phyloP scores from a whole-genome alignment of 805 yeast genomes.

The Candida pini region DNA sequence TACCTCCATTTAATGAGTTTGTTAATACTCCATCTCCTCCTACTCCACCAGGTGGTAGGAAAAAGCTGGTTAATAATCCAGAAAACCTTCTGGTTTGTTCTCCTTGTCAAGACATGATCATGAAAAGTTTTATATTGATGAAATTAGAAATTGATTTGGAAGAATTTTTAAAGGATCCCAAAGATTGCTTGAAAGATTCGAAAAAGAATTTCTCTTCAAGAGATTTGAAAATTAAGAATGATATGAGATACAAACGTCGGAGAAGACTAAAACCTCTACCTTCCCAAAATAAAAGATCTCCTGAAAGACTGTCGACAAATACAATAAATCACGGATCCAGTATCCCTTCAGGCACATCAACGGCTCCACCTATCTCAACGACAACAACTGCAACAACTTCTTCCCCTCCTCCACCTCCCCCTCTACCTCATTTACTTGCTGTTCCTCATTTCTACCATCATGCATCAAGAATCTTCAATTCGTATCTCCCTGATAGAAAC shows the following conservation, averaged over 20 bases:
- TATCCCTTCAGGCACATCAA: neutral
- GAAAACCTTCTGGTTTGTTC: constrained; percentile 29
- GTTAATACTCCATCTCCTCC: constrained; percentile 29
- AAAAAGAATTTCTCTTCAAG: too few species aligned
- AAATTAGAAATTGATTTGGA: constrained; percentile 27
- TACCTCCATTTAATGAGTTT: constrained; percentile 32
- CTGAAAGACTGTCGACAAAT: too few species aligned
- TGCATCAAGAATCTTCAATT: constrained; percentile 13
- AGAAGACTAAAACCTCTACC: constrained; percentile 19
- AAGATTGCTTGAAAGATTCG: constrained; percentile 9
- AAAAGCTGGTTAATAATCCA: constrained; percentile 23
- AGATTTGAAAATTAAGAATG: constrained; percentile 21
- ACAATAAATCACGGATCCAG: neutral
- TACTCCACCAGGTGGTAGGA: constrained; percentile 26
- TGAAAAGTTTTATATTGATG: constrained; percentile 25
- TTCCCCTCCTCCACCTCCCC: constrained; percentile 1
- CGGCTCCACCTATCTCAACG: neutral
- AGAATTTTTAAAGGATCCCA: constrained; percentile 18
- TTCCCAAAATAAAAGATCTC: too few species aligned
- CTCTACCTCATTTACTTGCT: neutral
- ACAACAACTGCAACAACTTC: constrained; percentile 1
- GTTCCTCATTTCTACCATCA: constrained; percentile 13
- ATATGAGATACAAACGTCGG: constrained; percentile 27
- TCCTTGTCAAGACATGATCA: constrained; percentile 22
- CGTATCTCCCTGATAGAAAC: constrained; percentile 12